Evolutionary conservation across 495 filamentous ascomycete genomes (phyloP).

Genomic region (Lasiosphaeriaceae sp.): DNA sequence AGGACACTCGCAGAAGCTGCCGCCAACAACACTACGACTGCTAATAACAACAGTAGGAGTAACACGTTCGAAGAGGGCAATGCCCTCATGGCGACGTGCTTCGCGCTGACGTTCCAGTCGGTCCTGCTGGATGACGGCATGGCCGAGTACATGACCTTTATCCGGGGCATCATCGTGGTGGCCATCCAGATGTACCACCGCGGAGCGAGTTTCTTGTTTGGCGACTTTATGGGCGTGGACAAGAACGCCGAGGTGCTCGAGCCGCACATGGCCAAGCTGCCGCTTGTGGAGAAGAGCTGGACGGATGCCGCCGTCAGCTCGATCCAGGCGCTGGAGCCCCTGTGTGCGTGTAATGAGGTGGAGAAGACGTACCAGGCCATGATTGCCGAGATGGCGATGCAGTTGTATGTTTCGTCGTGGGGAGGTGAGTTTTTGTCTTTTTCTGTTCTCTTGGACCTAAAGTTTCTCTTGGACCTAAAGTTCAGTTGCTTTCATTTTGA

Average conservation of each 20-base stretch:
- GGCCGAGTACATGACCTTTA: slow-evolving; percentile 59
- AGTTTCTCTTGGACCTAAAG: no score
- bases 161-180: slow-evolving; percentile 55
- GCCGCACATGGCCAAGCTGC: slow-evolving; percentile 31
- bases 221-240: slow-evolving; percentile 30
- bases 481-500: no score
- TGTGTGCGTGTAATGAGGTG: slow-evolving; percentile 17
- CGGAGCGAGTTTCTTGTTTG: slow-evolving; percentile 45
- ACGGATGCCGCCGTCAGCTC: slow-evolving; percentile 32
- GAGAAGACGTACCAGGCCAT: slow-evolving; percentile 32
- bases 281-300: slow-evolving; percentile 32
- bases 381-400: slow-evolving; percentile 29
- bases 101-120: slow-evolving; percentile 58
- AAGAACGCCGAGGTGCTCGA: slow-evolving; percentile 24
- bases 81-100: slow-evolving; percentile 54
- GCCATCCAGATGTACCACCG: slow-evolving; percentile 44
- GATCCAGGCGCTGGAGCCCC: slow-evolving; percentile 31
- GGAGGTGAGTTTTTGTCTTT: slow-evolving; percentile 15
- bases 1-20: slow-evolving; percentile 33
- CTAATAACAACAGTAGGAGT: slow-evolving; percentile 12
- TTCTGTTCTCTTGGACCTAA: not conserved
- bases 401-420: slow-evolving; percentile 30
- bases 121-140: slow-evolving; percentile 57
- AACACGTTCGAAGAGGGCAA: slow-evolving; percentile 41
- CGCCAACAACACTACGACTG: not conserved